phyloP scores from a whole-genome alignment of 192 early-diverging fungal genomes.

The Anaeromyces robustus region DNA sequence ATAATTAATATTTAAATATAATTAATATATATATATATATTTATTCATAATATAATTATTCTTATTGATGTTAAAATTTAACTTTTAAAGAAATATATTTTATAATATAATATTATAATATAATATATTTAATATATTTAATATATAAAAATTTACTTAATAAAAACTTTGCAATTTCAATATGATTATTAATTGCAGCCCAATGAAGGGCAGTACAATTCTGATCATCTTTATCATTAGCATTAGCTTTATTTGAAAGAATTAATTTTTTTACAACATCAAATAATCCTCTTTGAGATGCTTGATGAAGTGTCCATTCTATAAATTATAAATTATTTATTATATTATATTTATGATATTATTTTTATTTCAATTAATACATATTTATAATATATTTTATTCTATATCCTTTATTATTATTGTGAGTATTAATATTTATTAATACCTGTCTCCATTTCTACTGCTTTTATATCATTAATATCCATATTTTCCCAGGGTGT shows the following conservation, averaged over 20 bases:
- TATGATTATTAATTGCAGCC: conserved; percentile 45
- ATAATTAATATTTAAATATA: conserved; percentile 28
- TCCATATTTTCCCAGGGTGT: background rate
- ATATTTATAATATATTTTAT: too few relatives aligned
- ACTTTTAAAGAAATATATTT: too few relatives aligned
- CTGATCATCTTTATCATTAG: conserved; percentile 41
- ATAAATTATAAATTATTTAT: background rate
- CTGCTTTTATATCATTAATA: background rate
- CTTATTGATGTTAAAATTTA: conserved; percentile 7
- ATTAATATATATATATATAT: background rate
- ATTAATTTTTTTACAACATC: background rate
- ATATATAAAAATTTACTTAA: background rate
- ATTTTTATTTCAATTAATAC: too few relatives aligned
- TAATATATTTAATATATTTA: background rate
- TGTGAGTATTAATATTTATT: background rate
- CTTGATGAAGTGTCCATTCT: background rate
- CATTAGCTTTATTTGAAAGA: conserved; percentile 7
- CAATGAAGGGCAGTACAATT: conserved; percentile 70
- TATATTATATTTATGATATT: too few relatives aligned
- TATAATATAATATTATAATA: background rate
- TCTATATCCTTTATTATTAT: too few relatives aligned
- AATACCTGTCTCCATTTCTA: background rate
- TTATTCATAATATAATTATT: background rate
- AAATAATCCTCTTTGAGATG: background rate
- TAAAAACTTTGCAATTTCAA: background rate